phyloP scores from a whole-genome alignment of 805 yeast species.

The Hanseniaspora mollemarum region DNA sequence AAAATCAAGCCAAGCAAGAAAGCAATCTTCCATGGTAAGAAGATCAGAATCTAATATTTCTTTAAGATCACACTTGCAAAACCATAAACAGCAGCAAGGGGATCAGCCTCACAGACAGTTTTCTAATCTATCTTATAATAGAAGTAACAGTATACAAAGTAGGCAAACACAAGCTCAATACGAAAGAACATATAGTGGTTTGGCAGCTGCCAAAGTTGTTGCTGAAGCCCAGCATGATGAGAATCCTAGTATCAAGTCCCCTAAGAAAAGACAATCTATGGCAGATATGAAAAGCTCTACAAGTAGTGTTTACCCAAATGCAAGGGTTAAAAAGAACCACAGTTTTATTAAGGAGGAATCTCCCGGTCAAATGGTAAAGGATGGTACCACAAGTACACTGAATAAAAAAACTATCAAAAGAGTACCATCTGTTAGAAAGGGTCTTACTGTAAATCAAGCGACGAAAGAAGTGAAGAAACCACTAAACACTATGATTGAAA shows the following conservation, averaged over 20 bases:
- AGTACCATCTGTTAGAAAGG: not conserved
- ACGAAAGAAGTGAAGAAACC: not conserved
- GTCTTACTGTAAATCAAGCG: not conserved
- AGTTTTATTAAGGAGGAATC: slow-evolving; percentile 11
- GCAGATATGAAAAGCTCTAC: slow-evolving; percentile 4
- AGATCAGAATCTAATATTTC: slow-evolving; percentile 18
- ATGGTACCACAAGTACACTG: not conserved
- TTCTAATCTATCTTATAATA: not conserved
- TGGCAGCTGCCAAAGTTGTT: slow-evolving; percentile 11
- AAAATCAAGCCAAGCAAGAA: not conserved
- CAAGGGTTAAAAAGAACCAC: not conserved
- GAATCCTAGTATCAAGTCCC: not conserved
- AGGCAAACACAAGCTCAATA: slow-evolving; percentile 2
- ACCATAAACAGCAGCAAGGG: not conserved
- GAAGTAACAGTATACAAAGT: not conserved
- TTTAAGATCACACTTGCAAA: not conserved
- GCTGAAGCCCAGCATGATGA: not conserved
- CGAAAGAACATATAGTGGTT: slow-evolving; percentile 12
- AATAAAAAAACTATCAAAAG: not conserved
- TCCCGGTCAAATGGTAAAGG: not conserved
- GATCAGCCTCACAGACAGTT: not conserved
- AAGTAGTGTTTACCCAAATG: not conserved
- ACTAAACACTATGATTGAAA: not conserved
- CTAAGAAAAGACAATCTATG: slow-evolving; percentile 9
- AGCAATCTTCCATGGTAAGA: slow-evolving; percentile 16